Evolutionary conservation across 1,139 yeast species (phyloP), one percentile per base, ranked within the genome.

Genomic region (Yamadazyma sp.): DNA sequence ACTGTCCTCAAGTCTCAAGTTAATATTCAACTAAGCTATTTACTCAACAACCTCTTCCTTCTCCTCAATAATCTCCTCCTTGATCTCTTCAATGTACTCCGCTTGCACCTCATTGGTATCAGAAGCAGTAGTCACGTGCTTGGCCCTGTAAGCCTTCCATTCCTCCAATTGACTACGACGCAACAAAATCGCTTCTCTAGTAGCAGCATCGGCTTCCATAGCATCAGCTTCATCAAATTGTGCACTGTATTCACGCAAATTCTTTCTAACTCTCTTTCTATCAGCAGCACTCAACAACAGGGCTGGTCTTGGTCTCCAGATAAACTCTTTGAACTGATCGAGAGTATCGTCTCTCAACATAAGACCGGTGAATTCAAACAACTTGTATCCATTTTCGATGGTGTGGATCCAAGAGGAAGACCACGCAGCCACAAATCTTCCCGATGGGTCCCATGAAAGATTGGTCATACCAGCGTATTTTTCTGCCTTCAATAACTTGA

Each of bases 301-400:
- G 15, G 78, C 80, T 37, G 98, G 98, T 67, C 98, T 83, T 52
- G 98, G 97, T 74, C 99, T 86, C 99, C 99, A 94, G 46, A 82
- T 73, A 55, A 92, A 86, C 47, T 86, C 90, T 67, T 83, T 87
- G 76, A 94, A 88, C 46, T 82, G 86, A 55, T 87, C 95, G 44
- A 86, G 63, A 26, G 77, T 67, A 54, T 88, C 95, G 54, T 86
- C 95, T 52, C 82, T 80, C 47, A 88, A 64, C 49, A 82, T 52
- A 50, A 73, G 75, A 55, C 98, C 99, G 38, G 87, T 82, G 62
- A 87, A 77, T 61, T 88, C 95, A 67, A 76, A 89, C 52, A 92
- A 67, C 64, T 80, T 86, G 78, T 83, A 94, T 41, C 98, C 98
- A 56, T 89, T 88, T 58, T 88, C 96, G 50, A 86, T 76, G 55